Percentiles rank a stretch among this genome's conserved stretches.
These are phyloP conservation scores for Penicillium thymicola DNA, from an alignment of 2,329 filamentous ascomycete genomes.

Conservation along the genomic window DNA sequence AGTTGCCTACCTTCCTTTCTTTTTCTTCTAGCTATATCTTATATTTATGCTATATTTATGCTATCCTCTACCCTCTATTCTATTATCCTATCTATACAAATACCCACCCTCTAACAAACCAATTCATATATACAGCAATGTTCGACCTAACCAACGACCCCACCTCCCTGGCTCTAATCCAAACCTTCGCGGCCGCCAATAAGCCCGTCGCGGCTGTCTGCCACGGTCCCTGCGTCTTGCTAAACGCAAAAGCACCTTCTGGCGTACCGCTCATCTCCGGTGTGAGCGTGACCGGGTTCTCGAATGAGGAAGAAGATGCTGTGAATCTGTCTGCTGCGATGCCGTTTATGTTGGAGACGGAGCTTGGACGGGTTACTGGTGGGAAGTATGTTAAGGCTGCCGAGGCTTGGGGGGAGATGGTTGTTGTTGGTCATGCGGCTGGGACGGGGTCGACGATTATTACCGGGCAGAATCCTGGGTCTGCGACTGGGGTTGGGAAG, in stretches of 20 bases:
- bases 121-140: constrained; percentile 37
- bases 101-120: not conserved
- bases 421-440: constrained; percentile 36
- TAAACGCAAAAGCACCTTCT: constrained; percentile 44
- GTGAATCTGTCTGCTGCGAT: constrained; percentile 39
- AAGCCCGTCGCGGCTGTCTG: constrained; percentile 52
- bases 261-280: constrained; percentile 43
- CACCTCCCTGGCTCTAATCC: constrained; percentile 45
- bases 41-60: no score
- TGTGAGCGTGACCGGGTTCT: constrained; percentile 47
- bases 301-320: constrained; percentile 48
- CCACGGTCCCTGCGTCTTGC: constrained; percentile 47
- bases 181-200: constrained; percentile 46
- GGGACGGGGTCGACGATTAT: constrained; percentile 38
- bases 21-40: not conserved
- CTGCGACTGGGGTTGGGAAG: constrained; percentile 43
- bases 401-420: constrained; percentile 45
- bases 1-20: constrained; percentile 18
- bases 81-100: not conserved
- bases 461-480: constrained; percentile 50
- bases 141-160: constrained; percentile 48
- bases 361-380: constrained; percentile 39
- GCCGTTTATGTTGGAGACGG: constrained; percentile 49
- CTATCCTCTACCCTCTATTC: no score
- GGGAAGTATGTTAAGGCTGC: constrained; percentile 47